Percentiles rank a stretch among this genome's conserved stretches.
Conservation (phyloP, 2,329 filamentous ascomycete species). For the Clonostachys rosea region DNA sequence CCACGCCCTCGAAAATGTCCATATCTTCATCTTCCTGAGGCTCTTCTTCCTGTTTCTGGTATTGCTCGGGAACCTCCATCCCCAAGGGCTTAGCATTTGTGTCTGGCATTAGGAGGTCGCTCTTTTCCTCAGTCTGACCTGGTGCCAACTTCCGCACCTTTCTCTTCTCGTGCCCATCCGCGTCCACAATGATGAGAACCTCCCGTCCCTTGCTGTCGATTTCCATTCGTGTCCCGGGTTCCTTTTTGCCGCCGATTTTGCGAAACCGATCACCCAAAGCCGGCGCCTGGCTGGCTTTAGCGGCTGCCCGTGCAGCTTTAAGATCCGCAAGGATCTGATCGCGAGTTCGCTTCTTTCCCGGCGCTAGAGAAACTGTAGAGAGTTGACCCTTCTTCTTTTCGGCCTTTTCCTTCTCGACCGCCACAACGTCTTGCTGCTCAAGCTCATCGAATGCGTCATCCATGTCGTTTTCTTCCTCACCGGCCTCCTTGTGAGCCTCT, state of each 20-base stretch:
- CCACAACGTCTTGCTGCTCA: constrained; percentile 48
- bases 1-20: constrained; percentile 63
- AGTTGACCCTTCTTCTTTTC: constrained; percentile 58
- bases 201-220: constrained; percentile 56
- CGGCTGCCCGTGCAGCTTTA: constrained; percentile 57
- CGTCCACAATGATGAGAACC: constrained; percentile 61
- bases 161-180: constrained; percentile 61
- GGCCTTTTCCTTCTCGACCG: constrained; percentile 43
- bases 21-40: constrained; percentile 51
- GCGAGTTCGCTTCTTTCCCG: constrained; percentile 58
- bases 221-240: constrained; percentile 54
- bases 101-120: constrained; percentile 43
- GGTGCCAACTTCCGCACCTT: constrained; percentile 53
- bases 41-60: constrained; percentile 37
- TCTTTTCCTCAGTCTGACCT: constrained; percentile 22
- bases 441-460: constrained; percentile 64
- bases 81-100: constrained; percentile 54
- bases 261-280: constrained; percentile 56
- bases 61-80: constrained; percentile 62
- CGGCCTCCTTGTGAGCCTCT: constrained; percentile 19
- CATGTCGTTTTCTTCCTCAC: constrained; percentile 30
- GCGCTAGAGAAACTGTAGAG: constrained; percentile 43
- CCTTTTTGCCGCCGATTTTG: constrained; percentile 55
- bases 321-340: constrained; percentile 65
- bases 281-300: constrained; percentile 47